Conservation (phyloP, 345 rosid species). For the Boechera stricta region DNA sequence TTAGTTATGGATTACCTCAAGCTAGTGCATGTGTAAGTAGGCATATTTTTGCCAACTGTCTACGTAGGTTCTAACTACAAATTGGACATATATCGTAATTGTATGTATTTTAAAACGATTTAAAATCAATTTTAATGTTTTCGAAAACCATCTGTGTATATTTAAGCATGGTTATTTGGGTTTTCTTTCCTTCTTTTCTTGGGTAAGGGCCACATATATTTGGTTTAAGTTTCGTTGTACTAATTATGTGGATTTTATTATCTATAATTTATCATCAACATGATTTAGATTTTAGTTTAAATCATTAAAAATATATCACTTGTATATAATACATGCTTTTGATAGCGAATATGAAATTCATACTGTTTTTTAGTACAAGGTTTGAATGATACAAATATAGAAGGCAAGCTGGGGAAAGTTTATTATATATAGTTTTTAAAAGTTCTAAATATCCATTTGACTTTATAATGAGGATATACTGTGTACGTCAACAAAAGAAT, state of each 20-base stretch:
- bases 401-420: too few species aligned
- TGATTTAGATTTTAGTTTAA: neutral
- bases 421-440: too few species aligned
- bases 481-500: neutral
- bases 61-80: neutral
- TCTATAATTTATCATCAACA: neutral
- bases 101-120: neutral
- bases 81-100: neutral
- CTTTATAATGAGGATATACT: too few species aligned
- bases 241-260: neutral
- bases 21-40: constrained; percentile 25
- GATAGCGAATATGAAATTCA: too few species aligned
- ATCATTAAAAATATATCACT: neutral
- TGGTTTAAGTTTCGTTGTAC: neutral
- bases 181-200: neutral
- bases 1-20: neutral
- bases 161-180: neutral
- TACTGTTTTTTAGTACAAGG: too few species aligned
- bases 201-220: neutral
- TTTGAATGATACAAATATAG: too few species aligned
- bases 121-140: neutral
- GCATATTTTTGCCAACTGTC: neutral
- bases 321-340: neutral
- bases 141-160: neutral
- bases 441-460: too few species aligned